A percentile compares a stretch with the other conserved stretches of the same genome.
Conservation (phyloP, 2,329 filamentous ascomycete genomes). For the Raffaelea albimanens region DNA sequence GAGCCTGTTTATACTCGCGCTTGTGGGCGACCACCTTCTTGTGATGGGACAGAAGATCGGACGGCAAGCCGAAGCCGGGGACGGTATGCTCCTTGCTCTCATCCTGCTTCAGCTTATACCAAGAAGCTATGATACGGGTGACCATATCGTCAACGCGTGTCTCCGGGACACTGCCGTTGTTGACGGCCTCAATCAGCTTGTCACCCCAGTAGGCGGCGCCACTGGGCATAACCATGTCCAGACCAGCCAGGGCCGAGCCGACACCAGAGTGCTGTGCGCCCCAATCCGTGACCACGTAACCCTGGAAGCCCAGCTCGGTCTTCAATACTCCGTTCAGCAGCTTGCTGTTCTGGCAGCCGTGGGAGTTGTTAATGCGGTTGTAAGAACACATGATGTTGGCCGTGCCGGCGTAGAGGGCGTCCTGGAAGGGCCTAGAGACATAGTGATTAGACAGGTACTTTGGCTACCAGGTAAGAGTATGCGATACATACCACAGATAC, state of each 20-base stretch:
- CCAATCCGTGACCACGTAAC: constrained; percentile 64
- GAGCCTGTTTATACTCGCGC: constrained; percentile 24
- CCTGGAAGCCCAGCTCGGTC: constrained; percentile 53
- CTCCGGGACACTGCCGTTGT: constrained; percentile 64
- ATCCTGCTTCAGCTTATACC: constrained; percentile 46
- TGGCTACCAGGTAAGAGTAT: too few species aligned
- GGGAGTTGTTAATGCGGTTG: constrained; percentile 62
- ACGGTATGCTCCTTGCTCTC: constrained; percentile 35
- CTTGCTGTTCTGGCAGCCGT: constrained; percentile 63
- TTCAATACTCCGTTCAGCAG: constrained; percentile 61
- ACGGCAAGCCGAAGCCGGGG: constrained; percentile 41
- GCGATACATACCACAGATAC: constrained; percentile 28
- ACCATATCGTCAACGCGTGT: constrained; percentile 63
- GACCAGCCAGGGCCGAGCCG: constrained; percentile 42
- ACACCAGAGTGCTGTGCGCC: constrained; percentile 53
- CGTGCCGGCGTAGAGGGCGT: constrained; percentile 47
- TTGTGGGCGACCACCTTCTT: constrained; percentile 44
- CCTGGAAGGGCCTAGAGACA: constrained; percentile 53
- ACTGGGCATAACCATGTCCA: constrained; percentile 63
- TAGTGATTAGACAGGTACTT: constrained; percentile 18
- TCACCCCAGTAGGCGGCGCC: constrained; percentile 45
- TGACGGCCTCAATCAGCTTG: constrained; percentile 45
- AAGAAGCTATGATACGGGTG: constrained; percentile 35
- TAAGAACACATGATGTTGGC: constrained; percentile 59
- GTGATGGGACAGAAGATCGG: constrained; percentile 38